phyloP scores from a whole-genome alignment of 495 filamentous ascomycete species.

The Neurospora discreta region DNA sequence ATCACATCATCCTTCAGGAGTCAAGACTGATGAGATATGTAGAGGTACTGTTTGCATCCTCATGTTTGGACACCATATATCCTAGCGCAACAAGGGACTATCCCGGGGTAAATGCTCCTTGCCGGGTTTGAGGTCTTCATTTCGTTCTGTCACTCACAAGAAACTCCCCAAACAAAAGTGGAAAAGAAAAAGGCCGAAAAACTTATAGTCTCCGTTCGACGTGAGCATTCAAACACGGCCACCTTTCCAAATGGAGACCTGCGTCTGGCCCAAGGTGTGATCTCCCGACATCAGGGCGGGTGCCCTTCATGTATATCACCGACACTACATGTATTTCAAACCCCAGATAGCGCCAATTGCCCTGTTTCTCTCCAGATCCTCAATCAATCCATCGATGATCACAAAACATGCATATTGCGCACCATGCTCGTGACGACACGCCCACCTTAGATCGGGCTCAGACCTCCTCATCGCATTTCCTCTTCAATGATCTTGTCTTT shows the following conservation, averaged over 20 bases:
- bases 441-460: neutral
- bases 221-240: neutral
- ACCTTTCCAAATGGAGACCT: neutral
- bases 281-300: neutral
- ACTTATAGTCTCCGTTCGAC: neutral
- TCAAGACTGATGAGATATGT: neutral
- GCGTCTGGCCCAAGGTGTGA: neutral
- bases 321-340: neutral
- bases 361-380: neutral
- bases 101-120: neutral
- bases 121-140: neutral
- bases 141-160: neutral
- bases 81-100: neutral
- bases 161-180: neutral
- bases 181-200: too few relatives aligned
- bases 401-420: neutral
- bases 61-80: neutral
- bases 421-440: neutral
- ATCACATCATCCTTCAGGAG: too few relatives aligned
- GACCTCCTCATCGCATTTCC: neutral
- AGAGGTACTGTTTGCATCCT: neutral
- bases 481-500: neutral
- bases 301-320: neutral
- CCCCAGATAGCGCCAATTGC: neutral
- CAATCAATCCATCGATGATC: neutral